Evolutionary conservation across 768 basidiomycete genomes (phyloP), one percentile per base, ranked within the genome.

Genomic region (Lactarius vividus): DNA sequence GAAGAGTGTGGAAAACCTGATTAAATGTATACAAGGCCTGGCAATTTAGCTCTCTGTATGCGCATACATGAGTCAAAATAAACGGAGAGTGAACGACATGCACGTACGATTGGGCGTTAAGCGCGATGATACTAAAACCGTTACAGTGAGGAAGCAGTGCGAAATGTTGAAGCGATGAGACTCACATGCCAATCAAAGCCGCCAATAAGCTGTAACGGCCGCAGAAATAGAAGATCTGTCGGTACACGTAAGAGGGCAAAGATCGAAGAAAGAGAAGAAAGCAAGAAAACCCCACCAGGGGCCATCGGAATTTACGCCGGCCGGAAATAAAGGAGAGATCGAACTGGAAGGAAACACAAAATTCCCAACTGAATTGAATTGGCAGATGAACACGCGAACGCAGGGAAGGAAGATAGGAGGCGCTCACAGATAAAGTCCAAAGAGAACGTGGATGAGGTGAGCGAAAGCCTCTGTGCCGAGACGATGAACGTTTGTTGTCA

Each of bases 21-120:
- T 81, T 81, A 71, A 80, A 82, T 29, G 79, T 77, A 72, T 83
- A 83, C 65, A 83, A 66, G 4, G 77, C 74, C 68, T 82, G 80
- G 65, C 82, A 83, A 54, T 80, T 76, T 63, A 83, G 62, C 63
- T 71, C 66, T 28, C 81, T 82, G 59, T 33, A n/a, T 26, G 52
- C 8, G 46, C 37, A 56, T n/a, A 5, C 42, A 8, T 39, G 23
- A 46, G 23, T 37, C 20, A 52, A 23, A 49, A 28, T 37, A 20
- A 49, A 11, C 6, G 10, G 16, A 10, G 52, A 31, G 37, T 35
- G 42, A 37, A 40, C 23, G 46, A 4, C 61, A 23, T 28, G 46
- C 15, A 68, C 79, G 29, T 66, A 79, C 78, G 33, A 59, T 26
- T 74, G 74, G 23, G 76, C 75, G 52, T 81, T 79, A 23, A 81